phyloP scores from a whole-genome alignment of 805 yeast genomes.

The Metschnikowia rubicola region DNA sequence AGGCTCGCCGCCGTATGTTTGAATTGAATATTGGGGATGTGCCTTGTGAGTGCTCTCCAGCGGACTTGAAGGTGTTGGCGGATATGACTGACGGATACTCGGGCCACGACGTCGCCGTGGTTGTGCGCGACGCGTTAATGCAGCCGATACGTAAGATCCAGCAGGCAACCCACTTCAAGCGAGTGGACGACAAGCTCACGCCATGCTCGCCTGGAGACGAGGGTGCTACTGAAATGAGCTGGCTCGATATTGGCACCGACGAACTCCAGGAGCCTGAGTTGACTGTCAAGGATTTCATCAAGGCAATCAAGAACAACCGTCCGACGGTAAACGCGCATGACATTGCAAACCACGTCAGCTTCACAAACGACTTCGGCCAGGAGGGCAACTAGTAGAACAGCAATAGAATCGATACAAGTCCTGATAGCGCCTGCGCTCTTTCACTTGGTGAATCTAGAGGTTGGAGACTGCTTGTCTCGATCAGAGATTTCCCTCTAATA shows the following conservation, averaged over 20 bases:
- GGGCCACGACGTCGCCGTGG: constrained; percentile 96
- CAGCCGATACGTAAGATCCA: constrained; percentile 95
- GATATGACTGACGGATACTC: constrained; percentile 96
- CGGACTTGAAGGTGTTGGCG: constrained; percentile 75
- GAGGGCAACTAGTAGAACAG: constrained; percentile 66
- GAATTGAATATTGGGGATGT: constrained; percentile 88
- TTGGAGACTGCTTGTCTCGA: background rate
- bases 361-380: constrained; percentile 94
- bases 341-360: constrained; percentile 75
- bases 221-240: constrained; percentile 82
- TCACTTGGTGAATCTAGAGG: background rate
- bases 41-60: constrained; percentile 70
- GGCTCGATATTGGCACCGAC: constrained; percentile 90
- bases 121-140: constrained; percentile 96
- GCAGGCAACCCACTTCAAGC: constrained; percentile 90
- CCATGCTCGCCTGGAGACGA: constrained; percentile 98
- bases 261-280: constrained; percentile 87
- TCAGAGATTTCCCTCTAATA: no score
- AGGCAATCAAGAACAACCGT: constrained; percentile 85
- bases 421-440: background rate
- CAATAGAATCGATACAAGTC: background rate
- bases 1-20: constrained; percentile 90
- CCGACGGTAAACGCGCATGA: constrained; percentile 93
- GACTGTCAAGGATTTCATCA: constrained; percentile 86
- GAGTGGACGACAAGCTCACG: constrained; percentile 56